phyloP scores from a whole-genome alignment of 345 rosid species.

The Sonneratia caseolaris region DNA sequence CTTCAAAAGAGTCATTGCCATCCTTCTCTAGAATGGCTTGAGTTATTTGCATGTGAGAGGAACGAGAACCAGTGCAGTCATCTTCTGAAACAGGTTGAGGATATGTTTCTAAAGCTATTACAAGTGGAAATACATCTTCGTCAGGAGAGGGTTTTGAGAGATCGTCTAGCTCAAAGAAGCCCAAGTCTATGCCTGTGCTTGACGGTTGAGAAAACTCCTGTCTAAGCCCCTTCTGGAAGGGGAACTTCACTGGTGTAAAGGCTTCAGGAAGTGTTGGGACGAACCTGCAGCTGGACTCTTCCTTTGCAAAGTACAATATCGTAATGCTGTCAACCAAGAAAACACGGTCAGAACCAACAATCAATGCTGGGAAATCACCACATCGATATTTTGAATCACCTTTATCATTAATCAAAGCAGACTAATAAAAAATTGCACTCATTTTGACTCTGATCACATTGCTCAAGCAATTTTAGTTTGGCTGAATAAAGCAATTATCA shows the following conservation, averaged over 20 bases:
- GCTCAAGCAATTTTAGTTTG: neutral
- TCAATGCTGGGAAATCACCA: neutral
- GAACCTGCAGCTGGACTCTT: constrained; percentile 59
- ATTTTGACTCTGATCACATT: neutral
- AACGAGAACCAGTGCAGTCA: constrained; percentile 17
- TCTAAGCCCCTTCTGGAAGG: constrained; percentile 60
- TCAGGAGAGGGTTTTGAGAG: constrained; percentile 59
- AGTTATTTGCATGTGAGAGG: constrained; percentile 64
- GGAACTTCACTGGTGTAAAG: constrained; percentile 40
- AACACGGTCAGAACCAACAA: neutral
- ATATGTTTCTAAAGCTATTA: constrained; percentile 62
- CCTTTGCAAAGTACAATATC: constrained; percentile 70
- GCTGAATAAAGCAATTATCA: neutral
- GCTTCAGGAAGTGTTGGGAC: constrained; percentile 61
- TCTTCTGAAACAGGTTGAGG: constrained; percentile 15
- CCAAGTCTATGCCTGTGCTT: constrained; percentile 77
- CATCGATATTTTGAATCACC: neutral
- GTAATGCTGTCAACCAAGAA: constrained; percentile 44
- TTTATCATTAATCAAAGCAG: neutral
- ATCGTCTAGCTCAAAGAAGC: constrained; percentile 69
- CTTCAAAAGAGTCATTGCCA: constrained; percentile 40
- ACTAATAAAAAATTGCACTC: neutral
- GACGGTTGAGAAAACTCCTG: constrained; percentile 71
- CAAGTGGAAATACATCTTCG: constrained; percentile 77
- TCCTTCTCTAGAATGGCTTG: constrained; percentile 61